Base-by-base conservation (phyloP, 805 yeast species). In the Metschnikowia drakensbergensis region DNA sequence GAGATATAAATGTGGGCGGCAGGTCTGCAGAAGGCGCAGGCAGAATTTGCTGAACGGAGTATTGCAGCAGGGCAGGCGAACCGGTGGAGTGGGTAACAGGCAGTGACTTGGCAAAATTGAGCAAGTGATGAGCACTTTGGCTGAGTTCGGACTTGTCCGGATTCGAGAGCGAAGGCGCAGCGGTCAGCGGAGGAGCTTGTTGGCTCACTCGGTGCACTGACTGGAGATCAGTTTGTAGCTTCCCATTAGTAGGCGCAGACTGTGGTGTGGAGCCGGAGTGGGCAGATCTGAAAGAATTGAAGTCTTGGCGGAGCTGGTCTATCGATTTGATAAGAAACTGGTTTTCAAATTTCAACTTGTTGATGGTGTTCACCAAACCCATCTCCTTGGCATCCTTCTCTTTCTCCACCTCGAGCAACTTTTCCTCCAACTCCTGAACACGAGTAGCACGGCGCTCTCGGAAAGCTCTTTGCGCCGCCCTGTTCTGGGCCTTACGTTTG, bases 381-480 rank as follows among this genome's bases (percentile, higher is more conserved):
- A 81, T 78, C 58, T 81, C 88, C 57, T 76, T 79, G 44, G 72
- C 69, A 35, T 81, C 86, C 49, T 79, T 76, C 57, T 81, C 91
- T 54, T 79, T 77, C 65, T 86, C 92, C 45, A 83, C 76, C 58
- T 79, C 86, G 61, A 77, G 69, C 48, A 85, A 74, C 65, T 81
- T 82, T 45, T 76, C 79, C 63, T 88, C 96, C 47, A 91, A 72
- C 61, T 86, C 95, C 50, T 81, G 82, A 6, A 89, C 88, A 45
- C 90, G 70, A 30, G 86, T 86, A 17, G 96, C 95, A 58, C 95
- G 72, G 54, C 96, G 75, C 64, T 89, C 95, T 54, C 97, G 71
- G 69, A 88, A 88, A 2, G 97, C 95, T 49, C 96, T 63, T 71
- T 91, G 96, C 23, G 97, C 96, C n/a, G 94, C 96, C 50, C 97